Base-by-base conservation (phyloP, 2,329 filamentous ascomycete species). In the Aspergillus pseudoglaucus region DNA sequence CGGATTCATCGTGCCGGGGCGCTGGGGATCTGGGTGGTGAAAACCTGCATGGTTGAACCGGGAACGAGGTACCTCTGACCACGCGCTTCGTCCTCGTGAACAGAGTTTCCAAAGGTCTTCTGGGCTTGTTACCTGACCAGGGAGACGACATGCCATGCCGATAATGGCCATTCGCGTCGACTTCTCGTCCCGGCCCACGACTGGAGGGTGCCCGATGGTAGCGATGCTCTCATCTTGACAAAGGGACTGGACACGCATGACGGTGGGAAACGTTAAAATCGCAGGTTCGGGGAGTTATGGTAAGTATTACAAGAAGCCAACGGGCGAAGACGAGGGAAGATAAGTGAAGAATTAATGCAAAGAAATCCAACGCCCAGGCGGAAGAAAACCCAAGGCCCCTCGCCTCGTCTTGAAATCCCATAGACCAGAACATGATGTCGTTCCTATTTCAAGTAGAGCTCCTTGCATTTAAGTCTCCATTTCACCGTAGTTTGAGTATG, bases 111-210 rank as follows among this genome's bases (percentile, higher is more conserved):
- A 60, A 44, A 60, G 52, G 12, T 60, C 56, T 33, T 46, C 46
- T 41, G 56, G 54, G 4, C 54, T 55, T 15, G 52, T 46, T 6
- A 59, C 57, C 32, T 57, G 54, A 6, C 58, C 58, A 4, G 59
- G 47, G 10, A 60, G 49, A 40, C 59, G 56, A 53, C 59, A 61
- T 17, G 58, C 51, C 50, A 59, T 55, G 7, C 59, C 59, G 37
- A 61, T 55, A 7, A 61, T 56, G 23, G 58, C 59, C 42, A 60
- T 60, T 30, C 56, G 55, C 15, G 51, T 48, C 3, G 42, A 50
- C 3, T 32, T 15, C 10, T 20, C 15, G 10, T 39, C 37, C 15
- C 25, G 3, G 10, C 14, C 17, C 7, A 12, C 15, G 6, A 20
- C 15, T 18, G 17, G 17, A n/a, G n/a, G 14, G 33, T 35, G 33